phyloP scores from a whole-genome alignment of 192 early-diverging fungal genomes.

The Coemansia pectinata region DNA sequence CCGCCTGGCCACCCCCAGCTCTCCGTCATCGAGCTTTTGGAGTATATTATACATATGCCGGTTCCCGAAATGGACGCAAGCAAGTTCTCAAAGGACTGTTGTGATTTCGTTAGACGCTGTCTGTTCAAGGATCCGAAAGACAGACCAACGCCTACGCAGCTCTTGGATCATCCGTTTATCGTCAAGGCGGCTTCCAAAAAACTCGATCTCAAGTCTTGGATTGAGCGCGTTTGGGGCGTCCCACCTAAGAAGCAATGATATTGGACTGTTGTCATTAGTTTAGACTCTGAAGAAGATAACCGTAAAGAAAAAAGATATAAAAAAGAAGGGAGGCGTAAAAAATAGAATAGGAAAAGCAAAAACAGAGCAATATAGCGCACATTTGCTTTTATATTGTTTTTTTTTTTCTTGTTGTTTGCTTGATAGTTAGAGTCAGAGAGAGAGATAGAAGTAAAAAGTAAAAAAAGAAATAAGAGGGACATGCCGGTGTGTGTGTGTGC shows the following conservation, averaged over 20 bases:
- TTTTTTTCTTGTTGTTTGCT: background rate
- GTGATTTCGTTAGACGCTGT: slow-evolving; percentile 56
- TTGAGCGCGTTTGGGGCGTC: slow-evolving; percentile 68
- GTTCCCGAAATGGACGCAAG: slow-evolving; percentile 72
- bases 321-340: background rate
- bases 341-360: background rate
- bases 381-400: background rate
- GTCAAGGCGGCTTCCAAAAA: slow-evolving; percentile 57
- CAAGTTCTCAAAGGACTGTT: slow-evolving; percentile 40
- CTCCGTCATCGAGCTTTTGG: slow-evolving; percentile 89
- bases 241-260: slow-evolving; percentile 7
- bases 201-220: slow-evolving; percentile 71
- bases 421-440: background rate
- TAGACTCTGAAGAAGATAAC: background rate
- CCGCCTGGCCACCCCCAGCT: slow-evolving; percentile 72
- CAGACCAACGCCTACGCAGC: slow-evolving; percentile 66
- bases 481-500: background rate
- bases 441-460: background rate
- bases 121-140: slow-evolving; percentile 72
- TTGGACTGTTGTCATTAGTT: background rate
- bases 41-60: slow-evolving; percentile 89
- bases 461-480: background rate
- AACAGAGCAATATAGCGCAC: no score
- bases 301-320: background rate
- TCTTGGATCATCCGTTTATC: slow-evolving; percentile 73